A percentile compares a stretch with the other conserved stretches of the same genome.
Conservation (phyloP, 1,284 basidiomycete species). For the Sporisorium reilianum region DNA sequence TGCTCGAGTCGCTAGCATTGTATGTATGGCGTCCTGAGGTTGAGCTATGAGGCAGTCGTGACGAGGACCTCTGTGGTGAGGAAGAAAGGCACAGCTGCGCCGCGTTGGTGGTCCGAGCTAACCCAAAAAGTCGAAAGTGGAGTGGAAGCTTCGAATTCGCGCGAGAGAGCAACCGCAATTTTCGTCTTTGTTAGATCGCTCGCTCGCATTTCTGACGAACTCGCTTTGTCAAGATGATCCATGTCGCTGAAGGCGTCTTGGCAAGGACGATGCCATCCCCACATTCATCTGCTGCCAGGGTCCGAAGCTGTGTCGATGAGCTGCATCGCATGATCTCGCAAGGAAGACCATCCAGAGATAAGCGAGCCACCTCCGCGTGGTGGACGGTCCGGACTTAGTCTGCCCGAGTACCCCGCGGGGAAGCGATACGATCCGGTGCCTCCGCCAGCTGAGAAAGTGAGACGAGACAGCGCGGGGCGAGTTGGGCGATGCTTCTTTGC, state of each 20-base stretch:
- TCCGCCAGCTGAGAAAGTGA: not conserved
- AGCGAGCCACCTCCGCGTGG: not conserved
- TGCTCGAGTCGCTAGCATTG: conserved; percentile 19
- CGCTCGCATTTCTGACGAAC: too few species aligned
- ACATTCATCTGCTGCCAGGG: not conserved
- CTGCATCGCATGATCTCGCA: not conserved
- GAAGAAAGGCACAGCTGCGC: too few species aligned
- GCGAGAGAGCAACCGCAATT: not conserved
- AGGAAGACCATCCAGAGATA: not conserved
- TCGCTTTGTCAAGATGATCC: too few species aligned
- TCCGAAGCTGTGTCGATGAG: not conserved
- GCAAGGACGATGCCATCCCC: not conserved
- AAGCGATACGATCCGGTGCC: not conserved
- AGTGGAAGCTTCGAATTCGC: not conserved
- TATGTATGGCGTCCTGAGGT: not conserved
- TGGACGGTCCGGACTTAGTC: not conserved
- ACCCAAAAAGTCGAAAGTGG: too few species aligned
- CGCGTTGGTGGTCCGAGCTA: not conserved
- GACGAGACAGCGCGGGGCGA: conserved; percentile 1
- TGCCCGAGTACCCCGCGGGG: conserved; percentile 7
- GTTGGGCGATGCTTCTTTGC: not conserved
- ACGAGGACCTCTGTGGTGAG: conserved; percentile 1
- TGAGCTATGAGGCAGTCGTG: not conserved
- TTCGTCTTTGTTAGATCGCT: not conserved
- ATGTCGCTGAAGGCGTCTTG: too few species aligned